Conservation (phyloP, 345 rosid genomes). For the Lepidium africanum region DNA sequence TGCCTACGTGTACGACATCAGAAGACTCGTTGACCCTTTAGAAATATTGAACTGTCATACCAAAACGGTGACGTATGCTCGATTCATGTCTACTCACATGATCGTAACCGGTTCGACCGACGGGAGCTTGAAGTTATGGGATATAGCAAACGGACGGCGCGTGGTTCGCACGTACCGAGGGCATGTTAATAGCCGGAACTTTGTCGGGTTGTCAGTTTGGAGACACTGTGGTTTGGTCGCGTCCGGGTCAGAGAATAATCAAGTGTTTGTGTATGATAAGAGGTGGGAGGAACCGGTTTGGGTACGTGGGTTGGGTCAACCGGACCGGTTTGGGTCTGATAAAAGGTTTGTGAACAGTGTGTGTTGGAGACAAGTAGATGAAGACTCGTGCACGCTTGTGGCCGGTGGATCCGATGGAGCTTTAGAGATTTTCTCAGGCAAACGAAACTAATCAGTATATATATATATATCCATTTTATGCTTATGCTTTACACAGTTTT, state of each 20-base stretch:
- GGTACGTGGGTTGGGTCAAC: conserved; percentile 37
- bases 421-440: conserved; percentile 49
- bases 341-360: conserved; percentile 66
- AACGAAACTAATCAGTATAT: conserved; percentile 18
- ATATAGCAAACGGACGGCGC: neutral
- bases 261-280: conserved; percentile 67
- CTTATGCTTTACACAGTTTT: neutral
- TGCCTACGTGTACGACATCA: conserved; percentile 61
- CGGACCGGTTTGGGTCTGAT: neutral
- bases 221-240: conserved; percentile 61
- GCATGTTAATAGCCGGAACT: conserved; percentile 61
- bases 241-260: conserved; percentile 75
- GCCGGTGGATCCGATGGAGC: conserved; percentile 84
- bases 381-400: conserved; percentile 54
- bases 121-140: conserved; percentile 74
- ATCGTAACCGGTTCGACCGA: conserved; percentile 59
- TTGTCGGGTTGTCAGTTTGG: conserved; percentile 81
- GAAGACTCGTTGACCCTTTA: conserved; percentile 43
- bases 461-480: neutral
- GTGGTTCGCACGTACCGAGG: conserved; percentile 55
- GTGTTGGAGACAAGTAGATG: conserved; percentile 66
- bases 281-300: conserved; percentile 82
- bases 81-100: conserved; percentile 34
- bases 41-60: conserved; percentile 46
- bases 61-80: conserved; percentile 66